A percentile compares a stretch with the other conserved stretches of the same genome.
Conservation (phyloP, 1,139 yeast genomes). For the Geotrichum klebahnii region DNA sequence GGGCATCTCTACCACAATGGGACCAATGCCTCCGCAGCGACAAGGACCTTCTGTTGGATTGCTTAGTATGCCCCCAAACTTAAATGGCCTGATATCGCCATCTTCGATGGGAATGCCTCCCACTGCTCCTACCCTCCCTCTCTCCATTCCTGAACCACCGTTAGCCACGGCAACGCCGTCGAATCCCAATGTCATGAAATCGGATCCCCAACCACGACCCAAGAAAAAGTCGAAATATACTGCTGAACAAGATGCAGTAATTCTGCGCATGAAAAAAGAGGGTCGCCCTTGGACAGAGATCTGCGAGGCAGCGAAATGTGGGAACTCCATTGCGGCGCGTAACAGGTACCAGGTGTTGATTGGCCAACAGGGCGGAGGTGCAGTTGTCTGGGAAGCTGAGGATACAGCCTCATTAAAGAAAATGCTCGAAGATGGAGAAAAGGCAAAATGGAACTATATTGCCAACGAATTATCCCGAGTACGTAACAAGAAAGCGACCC, state of each 20-base stretch:
- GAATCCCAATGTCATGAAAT: constrained; percentile 37
- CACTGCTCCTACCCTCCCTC: constrained; percentile 29
- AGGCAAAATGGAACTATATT: constrained; percentile 65
- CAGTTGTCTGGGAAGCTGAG: constrained; percentile 58
- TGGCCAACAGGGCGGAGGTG: constrained; percentile 79
- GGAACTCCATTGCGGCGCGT: constrained; percentile 67
- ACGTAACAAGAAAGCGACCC: constrained; percentile 53
- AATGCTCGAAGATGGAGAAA: constrained; percentile 63
- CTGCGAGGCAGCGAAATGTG: constrained; percentile 62
- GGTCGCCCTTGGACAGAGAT: constrained; percentile 75
- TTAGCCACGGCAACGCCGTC: constrained; percentile 36
- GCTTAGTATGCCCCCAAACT: too few relatives aligned
- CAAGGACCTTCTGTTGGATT: constrained; percentile 14
- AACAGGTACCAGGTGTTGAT: constrained; percentile 76
- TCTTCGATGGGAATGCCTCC: too few relatives aligned
- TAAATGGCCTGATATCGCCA: too few relatives aligned
- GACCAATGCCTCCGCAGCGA: constrained; percentile 7
- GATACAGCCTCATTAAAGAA: constrained; percentile 52
- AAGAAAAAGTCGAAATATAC: constrained; percentile 67
- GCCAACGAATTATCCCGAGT: constrained; percentile 58
- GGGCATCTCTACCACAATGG: constrained; percentile 23
- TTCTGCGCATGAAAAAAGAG: constrained; percentile 55
- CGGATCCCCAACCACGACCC: constrained; percentile 48
- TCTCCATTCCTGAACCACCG: constrained; percentile 39
- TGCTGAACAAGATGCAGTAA: constrained; percentile 62